Evolutionary conservation across 208 protist species (phyloP).

Genomic region (Leishmania lainsoni): DNA sequence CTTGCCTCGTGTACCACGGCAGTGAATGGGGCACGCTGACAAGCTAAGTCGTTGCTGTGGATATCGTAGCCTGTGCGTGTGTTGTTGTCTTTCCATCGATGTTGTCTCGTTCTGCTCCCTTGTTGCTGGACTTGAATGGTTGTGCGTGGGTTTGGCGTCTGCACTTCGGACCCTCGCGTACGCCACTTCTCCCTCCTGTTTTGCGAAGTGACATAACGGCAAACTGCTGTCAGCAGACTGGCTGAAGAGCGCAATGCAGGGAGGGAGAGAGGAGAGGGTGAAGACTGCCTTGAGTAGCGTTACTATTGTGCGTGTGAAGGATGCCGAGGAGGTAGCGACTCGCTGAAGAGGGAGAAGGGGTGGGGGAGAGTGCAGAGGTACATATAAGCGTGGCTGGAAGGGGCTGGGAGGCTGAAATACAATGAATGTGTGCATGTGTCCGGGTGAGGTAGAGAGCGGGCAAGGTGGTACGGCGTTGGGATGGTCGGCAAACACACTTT

Average conservation of each 20-base stretch:
- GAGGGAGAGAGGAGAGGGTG: not conserved
- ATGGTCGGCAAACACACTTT: not conserved
- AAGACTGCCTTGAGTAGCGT: not conserved
- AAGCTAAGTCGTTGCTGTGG: not conserved
- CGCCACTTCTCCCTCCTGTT: not conserved
- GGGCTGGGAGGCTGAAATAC: not conserved
- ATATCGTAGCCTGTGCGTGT: not conserved
- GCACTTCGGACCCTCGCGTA: not conserved
- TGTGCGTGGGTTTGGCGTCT: not conserved
- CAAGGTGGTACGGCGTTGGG: not conserved
- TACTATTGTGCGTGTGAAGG: not conserved
- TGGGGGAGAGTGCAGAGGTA: not conserved
- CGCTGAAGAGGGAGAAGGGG: not conserved
- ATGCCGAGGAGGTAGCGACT: not conserved
- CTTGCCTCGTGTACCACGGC: not conserved
- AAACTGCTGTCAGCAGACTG: not conserved
- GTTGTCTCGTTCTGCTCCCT: not conserved
- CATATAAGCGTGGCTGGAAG: not conserved
- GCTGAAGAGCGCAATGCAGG: not conserved
- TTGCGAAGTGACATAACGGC: not conserved
- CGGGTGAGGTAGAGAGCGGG: not conserved
- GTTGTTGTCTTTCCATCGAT: not conserved
- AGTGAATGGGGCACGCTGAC: not conserved
- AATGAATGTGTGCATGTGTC: not conserved
- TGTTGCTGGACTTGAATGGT: not conserved